phyloP scores from a whole-genome alignment of 2,329 filamentous ascomycete genomes.

The Aureobasidium sp. region DNA sequence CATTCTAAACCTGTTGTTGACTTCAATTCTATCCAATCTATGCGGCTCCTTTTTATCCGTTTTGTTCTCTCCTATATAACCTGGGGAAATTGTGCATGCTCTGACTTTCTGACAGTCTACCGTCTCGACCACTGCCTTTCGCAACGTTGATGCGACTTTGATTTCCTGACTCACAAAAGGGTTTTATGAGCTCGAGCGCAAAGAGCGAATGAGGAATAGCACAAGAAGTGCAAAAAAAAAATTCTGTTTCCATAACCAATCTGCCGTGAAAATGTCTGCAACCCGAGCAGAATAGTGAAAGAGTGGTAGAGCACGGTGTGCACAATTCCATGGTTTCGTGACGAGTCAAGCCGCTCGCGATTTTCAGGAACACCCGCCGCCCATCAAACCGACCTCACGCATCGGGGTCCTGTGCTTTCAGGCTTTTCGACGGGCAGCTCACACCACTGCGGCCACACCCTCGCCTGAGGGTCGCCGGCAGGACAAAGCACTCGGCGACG shows the following conservation, averaged over 20 bases:
- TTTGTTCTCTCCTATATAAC: neutral
- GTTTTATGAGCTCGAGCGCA: neutral
- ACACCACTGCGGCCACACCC: neutral
- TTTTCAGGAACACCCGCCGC: slow-evolving; percentile 13
- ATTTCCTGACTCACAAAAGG: neutral
- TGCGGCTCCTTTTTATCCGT: neutral
- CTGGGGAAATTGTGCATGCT: neutral
- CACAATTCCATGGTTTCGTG: neutral
- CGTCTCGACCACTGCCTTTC: neutral
- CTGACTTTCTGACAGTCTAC: neutral
- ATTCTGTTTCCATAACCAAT: neutral
- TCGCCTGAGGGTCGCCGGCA: neutral
- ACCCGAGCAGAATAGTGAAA: neutral
- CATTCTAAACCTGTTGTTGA: neutral
- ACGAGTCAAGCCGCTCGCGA: neutral
- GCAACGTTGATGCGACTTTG: neutral
- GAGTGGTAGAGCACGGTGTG: neutral
- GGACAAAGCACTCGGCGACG: neutral
- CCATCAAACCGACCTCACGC: neutral
- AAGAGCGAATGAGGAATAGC: neutral
- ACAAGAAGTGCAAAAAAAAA: neutral
- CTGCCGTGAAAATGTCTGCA: neutral
- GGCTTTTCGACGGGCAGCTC: neutral
- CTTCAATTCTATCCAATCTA: neutral
- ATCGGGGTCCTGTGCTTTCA: neutral